Evolutionary conservation across 371 early-diverging fungal genomes (phyloP), one percentile per base, ranked within the genome.

Genomic region (Parasitella parasitica): DNA sequence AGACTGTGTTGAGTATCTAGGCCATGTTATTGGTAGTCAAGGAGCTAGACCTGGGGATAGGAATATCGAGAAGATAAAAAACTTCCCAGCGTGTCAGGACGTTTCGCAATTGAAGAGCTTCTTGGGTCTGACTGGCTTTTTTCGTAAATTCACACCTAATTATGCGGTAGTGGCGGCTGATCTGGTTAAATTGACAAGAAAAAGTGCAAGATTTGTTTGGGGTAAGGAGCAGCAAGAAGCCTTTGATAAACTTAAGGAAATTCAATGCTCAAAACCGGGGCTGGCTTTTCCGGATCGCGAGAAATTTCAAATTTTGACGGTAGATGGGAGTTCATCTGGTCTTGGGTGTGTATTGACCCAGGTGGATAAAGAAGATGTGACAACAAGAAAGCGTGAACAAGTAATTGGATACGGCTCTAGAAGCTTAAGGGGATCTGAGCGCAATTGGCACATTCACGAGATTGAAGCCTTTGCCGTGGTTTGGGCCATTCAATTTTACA

Each of bases 311-410:
- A 64, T 70, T 2, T 16, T 85, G n/a, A 38, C 67, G 15, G 67
- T 61, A 0, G 80, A 81, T 58, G 82, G 78, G 0, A 70, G 68
- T 13, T 24, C 39, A 15, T 15, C 28, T 9, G 81, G 75, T 1
- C 11, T 80, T 35, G 80, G 68, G 0, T 75, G 63, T 0, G 64
- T 78, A 0, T 57, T 81, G 3, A 60, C 62, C 2, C 81, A 82
- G 24, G 18, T 32, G 16, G 41, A 38, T n/a, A 8, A 38, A 20
- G 59, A 24, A 5, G 11, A 75, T 77, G 64, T n/a, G n/a, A n/a
- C n/a, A 63, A 63, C 18, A 41, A 32, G 32, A 12, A 9, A 46
- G 22, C 57, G 68, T 35, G 71, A 67, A 32, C 36, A 56, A 5
- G 72, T 71, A 3, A 63, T 71, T 0, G 30, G 67, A 22, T 11